Base-by-base conservation (phyloP, 2,329 filamentous ascomycete genomes). In the Scopulariopsis brevicaulis region DNA sequence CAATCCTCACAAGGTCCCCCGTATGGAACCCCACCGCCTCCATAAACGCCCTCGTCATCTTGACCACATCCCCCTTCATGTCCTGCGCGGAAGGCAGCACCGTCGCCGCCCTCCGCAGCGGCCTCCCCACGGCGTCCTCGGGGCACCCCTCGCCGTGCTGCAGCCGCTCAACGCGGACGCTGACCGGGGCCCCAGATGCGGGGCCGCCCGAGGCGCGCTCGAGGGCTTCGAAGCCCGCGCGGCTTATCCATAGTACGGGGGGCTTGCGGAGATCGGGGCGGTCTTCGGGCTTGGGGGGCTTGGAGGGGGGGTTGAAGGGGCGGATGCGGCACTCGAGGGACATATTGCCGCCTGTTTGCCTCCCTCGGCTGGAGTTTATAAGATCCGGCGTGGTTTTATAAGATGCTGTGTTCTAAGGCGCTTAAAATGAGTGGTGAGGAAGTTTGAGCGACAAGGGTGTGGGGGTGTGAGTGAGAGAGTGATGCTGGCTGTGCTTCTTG, bases 21-120 rank as follows among this genome's bases (percentile, higher is more conserved):
- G 94, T 75, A 60, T 86, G 86, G 63, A 96, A 80, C 1, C 82
- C 83, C 63, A 87, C 87, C 5, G 83, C 80, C 35, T 88, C 85
- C 62, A 89, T 86, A 57, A 95, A 82, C 8, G 83, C 77, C 62
- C 89, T 85, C 28, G 89, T 85, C 74, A 89, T 82, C 75, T 91
- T 79, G 55, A 88, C 75, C 59, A 89, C 77, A 24, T 58, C 52
- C 14, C n/a, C 56, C 37, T 54, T 58, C 35, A 58, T 46, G 22
- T 58, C 52, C 37, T 58, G 56, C 51, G 51, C 37, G 7, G 56
- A 34, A 1, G 52, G 51, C 56, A 53, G 46, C 35, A 58, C 51
- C 18, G 56, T 48, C 37, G 56, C 56, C 34, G 32, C 22, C 51
- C 56, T 58, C 7, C n/a, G 2, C 24, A 58, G 46, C 51, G 52